Evolutionary conservation across 305 asterid genomes (phyloP), one percentile per base, ranked within the genome.

Genomic region (Solanum hybrid): DNA sequence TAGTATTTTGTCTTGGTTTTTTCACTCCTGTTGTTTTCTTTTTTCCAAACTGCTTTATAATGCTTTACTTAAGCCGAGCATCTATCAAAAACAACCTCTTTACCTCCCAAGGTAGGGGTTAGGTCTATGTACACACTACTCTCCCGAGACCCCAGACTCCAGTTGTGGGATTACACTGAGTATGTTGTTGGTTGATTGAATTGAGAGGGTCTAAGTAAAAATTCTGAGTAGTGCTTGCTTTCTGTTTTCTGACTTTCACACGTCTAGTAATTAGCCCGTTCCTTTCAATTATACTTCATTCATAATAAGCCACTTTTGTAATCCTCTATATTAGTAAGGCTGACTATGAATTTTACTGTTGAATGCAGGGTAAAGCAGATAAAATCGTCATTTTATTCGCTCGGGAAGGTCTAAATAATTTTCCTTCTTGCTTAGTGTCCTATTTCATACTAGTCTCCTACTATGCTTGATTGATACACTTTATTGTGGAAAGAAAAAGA

Each of bases 381-480:
- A 87, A 97, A 97, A 91, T 97, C 99, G 11, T 94, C 99, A 83
- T 97, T 97, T 91, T 97, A 97, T 91, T 95, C 98, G 31, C 91
- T 97, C 81, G 89, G 92, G 87, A 97, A 97, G 98, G 99, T 96
- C 69, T 69, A 76, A 73, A 82, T 46, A 28, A 14, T 1, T 89
- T 46, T 67, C 11, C 57, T 36, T 34, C 76, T 57, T 75, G 33
- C n/a, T 42, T 5, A 81, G 10, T 28, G 10, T 92, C 57, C 85
- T 40, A 33, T 87, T 13, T 51, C 74, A 26, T 73, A 18, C 28
- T 18, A 46, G 8, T 12, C 18, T 79, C 20, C 18, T 24, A 20
- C 37, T 83, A 40, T 11, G 46, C 77, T 57, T 31, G 34, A 61
- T 51, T 57, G 61, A 31, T 88, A 69, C 39, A 88, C 61, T 29